Conservation (phyloP, 495 filamentous ascomycete genomes). For the Cercophora newfieldiana region DNA sequence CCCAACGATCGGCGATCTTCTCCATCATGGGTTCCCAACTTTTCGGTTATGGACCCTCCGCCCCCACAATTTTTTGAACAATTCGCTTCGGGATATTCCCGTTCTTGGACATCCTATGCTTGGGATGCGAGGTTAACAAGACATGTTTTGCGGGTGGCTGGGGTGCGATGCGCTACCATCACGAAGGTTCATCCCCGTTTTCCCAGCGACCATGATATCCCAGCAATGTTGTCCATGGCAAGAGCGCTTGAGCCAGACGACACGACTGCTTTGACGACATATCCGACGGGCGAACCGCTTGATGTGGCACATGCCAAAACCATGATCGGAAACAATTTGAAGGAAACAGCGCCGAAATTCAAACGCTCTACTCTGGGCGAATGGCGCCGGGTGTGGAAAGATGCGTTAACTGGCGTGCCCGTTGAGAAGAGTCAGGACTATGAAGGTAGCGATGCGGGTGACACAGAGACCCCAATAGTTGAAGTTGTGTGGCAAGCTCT, state of each 20-base stretch:
- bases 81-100: neutral
- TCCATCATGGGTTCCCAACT: constrained; percentile 1
- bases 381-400: neutral
- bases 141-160: neutral
- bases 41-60: neutral
- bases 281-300: neutral
- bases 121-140: neutral
- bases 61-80: neutral
- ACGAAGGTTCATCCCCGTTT: neutral
- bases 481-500: neutral
- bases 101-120: neutral
- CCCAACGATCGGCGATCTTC: neutral
- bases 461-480: neutral
- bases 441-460: neutral
- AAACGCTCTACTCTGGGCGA: neutral
- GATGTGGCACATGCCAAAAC: neutral
- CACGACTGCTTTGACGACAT: neutral
- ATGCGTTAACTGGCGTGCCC: neutral
- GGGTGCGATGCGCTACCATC: neutral
- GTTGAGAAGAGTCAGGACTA: neutral
- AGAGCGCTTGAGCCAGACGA: neutral
- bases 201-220: neutral
- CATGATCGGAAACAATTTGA: neutral
- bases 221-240: neutral
- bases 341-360: neutral